Evolutionary conservation across 441 rosid species (phyloP), one percentile per base, ranked within the genome.

Genomic region (Gossypium lobatum): DNA sequence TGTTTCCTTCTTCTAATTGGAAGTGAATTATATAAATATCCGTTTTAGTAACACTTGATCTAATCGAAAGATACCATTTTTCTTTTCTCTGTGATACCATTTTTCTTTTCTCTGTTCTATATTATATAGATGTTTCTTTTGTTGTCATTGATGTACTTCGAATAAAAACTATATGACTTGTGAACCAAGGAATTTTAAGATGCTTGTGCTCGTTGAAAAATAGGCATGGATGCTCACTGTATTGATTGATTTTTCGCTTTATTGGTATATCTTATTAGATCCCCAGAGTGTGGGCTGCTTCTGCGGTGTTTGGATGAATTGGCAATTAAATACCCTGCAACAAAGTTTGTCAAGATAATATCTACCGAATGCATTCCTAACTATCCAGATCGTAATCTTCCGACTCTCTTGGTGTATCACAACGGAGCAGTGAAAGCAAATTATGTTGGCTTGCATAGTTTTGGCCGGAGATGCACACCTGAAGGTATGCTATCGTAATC

Each of bases 311-410:
- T 96, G 80, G 97, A 96, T 45, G 97, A 96, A 73, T 73, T 96
- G 88, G 91, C 91, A 25, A 74, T 78, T n/a, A 91, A 82, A 87
- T 92, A 96, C 73, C 95, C 97, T 18, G 96, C 87, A 1, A 93
- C 99, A 1, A 93, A 96, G 86, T 96, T 93, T 77, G 98, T 93
- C 62, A 91, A 93, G 83, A 92, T 96, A 13, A 88, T 96, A 75
- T 96, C 99, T 2, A 96, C 97, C 0, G 98, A 96, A 73, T 96
- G 98, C 81, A 96, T 96, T 76, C 99, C 97, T 0, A 93, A 92
- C 64, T 96, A 92, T 76, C 98, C 98, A 0, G 97, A 93, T 75
- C 76, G 80, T n/a, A 93, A 93, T 85, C 91, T 96, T 75, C 98
- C 99, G 13, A 93, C 98, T 72, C 65, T 96, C 59, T 74, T 92